These are phyloP conservation scores for Oryza coarctata DNA, from an alignment of 176 grass and related monocot genomes.

Conservation along the genomic window DNA sequence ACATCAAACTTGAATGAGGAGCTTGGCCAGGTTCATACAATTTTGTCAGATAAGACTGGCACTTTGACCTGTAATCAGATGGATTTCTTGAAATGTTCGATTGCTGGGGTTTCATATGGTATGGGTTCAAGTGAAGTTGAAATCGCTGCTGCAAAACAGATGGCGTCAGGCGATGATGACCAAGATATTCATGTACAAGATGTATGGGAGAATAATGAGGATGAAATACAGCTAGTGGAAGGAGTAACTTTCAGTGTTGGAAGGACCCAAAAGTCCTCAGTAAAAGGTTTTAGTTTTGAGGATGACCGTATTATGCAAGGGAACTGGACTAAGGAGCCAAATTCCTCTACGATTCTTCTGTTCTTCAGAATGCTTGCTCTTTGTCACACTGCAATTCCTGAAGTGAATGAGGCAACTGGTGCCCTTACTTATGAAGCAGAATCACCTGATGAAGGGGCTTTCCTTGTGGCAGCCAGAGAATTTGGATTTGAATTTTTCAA, in stretches of 20 bases:
- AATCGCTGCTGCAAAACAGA: constrained; percentile 85
- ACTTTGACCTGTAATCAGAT: constrained; percentile 99
- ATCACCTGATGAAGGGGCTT: constrained; percentile 93
- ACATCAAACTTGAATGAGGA: constrained; percentile 98
- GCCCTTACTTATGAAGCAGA: constrained; percentile 89
- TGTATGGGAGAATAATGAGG: constrained; percentile 57
- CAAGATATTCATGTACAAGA: constrained; percentile 44
- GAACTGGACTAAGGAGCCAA: constrained; percentile 87
- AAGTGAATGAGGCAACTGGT: constrained; percentile 76
- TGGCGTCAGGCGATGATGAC: constrained; percentile 52
- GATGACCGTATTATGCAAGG: constrained; percentile 87
- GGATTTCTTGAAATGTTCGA: constrained; percentile 97
- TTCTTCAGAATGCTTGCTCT: constrained; percentile 94
- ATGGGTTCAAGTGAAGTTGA: constrained; percentile 88
- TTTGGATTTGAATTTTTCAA: constrained; percentile 98
- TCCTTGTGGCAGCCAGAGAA: constrained; percentile 95
- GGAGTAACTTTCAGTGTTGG: constrained; percentile 46
- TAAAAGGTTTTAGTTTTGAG: constrained; percentile 91
- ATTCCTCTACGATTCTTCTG: constrained; percentile 48
- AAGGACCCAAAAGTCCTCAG: constrained; percentile 53
- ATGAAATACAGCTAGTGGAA: constrained; percentile 67
- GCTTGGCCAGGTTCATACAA: constrained; percentile 91
- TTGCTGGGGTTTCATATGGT: constrained; percentile 88
- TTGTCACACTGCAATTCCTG: constrained; percentile 91
- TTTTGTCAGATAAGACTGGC: constrained; percentile 94